phyloP scores from a whole-genome alignment of 1,284 basidiomycete genomes.

The Afroboletus lepidellus region DNA sequence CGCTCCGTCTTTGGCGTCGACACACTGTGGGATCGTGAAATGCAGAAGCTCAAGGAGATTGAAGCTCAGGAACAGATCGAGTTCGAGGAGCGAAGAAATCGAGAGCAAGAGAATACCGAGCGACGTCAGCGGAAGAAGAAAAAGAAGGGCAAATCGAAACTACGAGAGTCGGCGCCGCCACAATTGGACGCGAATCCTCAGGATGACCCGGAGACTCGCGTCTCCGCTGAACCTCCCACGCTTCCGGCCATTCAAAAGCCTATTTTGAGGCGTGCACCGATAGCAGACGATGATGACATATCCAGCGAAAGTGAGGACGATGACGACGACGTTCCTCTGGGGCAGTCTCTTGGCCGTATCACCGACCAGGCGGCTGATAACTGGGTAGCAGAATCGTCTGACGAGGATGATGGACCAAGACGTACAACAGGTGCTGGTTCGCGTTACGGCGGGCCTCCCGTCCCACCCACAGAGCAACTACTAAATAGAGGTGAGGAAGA shows the following conservation, averaged over 20 bases:
- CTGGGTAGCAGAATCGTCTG: slow-evolving; percentile 62
- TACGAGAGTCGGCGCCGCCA: slow-evolving; percentile 34
- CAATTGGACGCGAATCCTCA: slow-evolving; percentile 11
- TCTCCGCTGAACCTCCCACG: slow-evolving; percentile 50
- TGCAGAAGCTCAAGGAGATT: slow-evolving; percentile 69
- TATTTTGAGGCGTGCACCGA: slow-evolving; percentile 44
- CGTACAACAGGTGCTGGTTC: slow-evolving; percentile 57
- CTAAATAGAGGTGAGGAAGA: slow-evolving; percentile 35
- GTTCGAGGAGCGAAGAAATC: slow-evolving; percentile 44
- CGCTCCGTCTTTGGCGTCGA: slow-evolving; percentile 83
- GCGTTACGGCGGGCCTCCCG: slow-evolving; percentile 35
- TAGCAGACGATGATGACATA: slow-evolving; percentile 46
- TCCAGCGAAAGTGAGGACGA: slow-evolving; percentile 52
- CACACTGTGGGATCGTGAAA: slow-evolving; percentile 77
- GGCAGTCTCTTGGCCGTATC: slow-evolving; percentile 23
- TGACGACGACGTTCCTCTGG: slow-evolving; percentile 38
- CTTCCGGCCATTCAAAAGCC: slow-evolving; percentile 56
- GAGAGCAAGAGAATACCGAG: slow-evolving; percentile 45
- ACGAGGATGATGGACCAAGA: slow-evolving; percentile 51
- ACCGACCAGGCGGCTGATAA: slow-evolving; percentile 35
- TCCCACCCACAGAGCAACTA: slow-evolving; percentile 13
- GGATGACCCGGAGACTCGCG: slow-evolving; percentile 23
- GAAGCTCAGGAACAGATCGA: slow-evolving; percentile 61
- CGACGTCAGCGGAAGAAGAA: slow-evolving; percentile 41
- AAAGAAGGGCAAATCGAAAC: slow-evolving; percentile 43